Evolutionary conservation across 345 rosid species (phyloP).

Genomic region (Pistacia atlantica): DNA sequence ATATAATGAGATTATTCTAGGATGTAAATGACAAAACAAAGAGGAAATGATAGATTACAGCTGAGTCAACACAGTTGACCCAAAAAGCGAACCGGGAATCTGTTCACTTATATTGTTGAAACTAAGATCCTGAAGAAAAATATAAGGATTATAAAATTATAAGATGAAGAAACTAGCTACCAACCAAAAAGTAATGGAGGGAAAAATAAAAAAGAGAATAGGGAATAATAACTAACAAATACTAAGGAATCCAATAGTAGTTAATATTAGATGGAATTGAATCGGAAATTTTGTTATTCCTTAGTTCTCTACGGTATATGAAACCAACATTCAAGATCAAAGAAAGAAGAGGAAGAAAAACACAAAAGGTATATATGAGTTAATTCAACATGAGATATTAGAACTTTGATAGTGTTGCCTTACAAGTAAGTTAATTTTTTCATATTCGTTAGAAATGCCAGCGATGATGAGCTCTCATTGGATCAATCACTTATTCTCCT

Average conservation of each 20-base stretch:
- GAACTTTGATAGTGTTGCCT: constrained; percentile 22
- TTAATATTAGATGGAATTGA: constrained; percentile 58
- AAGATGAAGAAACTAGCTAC: not conserved
- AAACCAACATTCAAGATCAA: constrained; percentile 6
- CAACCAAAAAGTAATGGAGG: too few species aligned
- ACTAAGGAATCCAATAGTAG: constrained; percentile 43
- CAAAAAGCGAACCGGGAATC: constrained; percentile 48
- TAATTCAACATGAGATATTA: not conserved
- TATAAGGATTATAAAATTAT: not conserved
- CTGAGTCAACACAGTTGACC: constrained; percentile 32
- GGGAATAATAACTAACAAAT: constrained; percentile 48
- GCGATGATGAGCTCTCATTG: constrained; percentile 41
- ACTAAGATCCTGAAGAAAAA: constrained; percentile 53
- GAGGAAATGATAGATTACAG: constrained; percentile 45
- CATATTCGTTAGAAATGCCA: constrained; percentile 54
- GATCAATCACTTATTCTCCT: constrained; percentile 69
- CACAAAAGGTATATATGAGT: not conserved
- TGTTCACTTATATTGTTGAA: constrained; percentile 48
- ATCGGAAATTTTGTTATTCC: constrained; percentile 55
- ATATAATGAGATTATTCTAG: not conserved
- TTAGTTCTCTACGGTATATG: constrained; percentile 44
- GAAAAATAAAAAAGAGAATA: not conserved
- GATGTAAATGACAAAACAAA: not conserved
- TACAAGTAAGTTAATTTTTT: constrained; percentile 49
- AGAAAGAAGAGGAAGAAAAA: not conserved